Conservation (phyloP, 257 asterid genomes). For the Dorcoceras hygrometricum region DNA sequence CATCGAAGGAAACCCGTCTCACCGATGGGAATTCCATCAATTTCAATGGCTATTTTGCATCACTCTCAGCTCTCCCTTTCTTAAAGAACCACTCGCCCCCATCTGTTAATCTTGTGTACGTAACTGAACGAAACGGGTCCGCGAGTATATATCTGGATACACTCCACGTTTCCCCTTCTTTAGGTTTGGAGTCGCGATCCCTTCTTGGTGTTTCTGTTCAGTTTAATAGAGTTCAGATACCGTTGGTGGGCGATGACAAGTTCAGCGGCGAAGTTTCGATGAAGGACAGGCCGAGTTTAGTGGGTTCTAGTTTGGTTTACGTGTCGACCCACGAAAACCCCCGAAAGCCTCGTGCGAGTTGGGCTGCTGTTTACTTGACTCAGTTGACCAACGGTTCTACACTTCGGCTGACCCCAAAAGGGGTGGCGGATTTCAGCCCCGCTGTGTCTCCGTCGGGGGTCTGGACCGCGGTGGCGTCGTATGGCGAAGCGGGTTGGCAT, state of each 20-base stretch:
- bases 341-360: conserved; percentile 68
- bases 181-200: conserved; percentile 31
- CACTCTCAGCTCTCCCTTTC: conserved; percentile 36
- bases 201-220: conserved; percentile 29
- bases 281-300: conserved; percentile 74
- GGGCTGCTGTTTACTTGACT: conserved; percentile 90
- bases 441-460: conserved; percentile 85
- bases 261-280: conserved; percentile 45
- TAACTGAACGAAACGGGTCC: conserved; percentile 76
- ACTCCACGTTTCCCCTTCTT: conserved; percentile 14
- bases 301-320: conserved; percentile 61
- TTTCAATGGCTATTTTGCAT: conserved; percentile 70
- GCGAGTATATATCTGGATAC: conserved; percentile 54
- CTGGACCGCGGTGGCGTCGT: conserved; percentile 90
- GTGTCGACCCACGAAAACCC: conserved; percentile 80
- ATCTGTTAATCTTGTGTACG: conserved; percentile 47
- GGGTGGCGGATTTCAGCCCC: conserved; percentile 82
- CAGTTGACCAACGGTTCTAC: conserved; percentile 54
- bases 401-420: conserved; percentile 61
- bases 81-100: conserved; percentile 23
- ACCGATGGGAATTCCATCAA: conserved; percentile 80
- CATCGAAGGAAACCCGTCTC: conserved; percentile 46
- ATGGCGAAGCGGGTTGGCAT: conserved; percentile 64
- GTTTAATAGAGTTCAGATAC: conserved; percentile 48
- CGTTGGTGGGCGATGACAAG: conserved; percentile 43